phyloP scores from a whole-genome alignment of 805 yeast genomes.

The Metschnikowia lachancei region DNA sequence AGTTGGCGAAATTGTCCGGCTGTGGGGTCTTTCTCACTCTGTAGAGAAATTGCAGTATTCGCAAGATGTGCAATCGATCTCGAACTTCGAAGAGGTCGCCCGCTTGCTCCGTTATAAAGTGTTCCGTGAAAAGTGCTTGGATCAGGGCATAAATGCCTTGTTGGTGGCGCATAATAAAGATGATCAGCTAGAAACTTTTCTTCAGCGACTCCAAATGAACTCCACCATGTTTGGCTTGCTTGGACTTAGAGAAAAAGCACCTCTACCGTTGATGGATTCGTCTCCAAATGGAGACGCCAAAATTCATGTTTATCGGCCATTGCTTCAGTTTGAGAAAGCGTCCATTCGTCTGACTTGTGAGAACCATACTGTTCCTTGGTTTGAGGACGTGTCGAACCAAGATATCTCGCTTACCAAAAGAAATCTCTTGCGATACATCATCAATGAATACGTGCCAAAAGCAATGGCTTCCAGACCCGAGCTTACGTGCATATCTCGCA shows the following conservation, averaged over 20 bases:
- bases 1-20: constrained; percentile 32
- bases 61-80: constrained; percentile 27
- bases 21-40: constrained; percentile 38
- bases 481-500: constrained; percentile 6
- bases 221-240: constrained; percentile 52
- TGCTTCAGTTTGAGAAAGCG: constrained; percentile 45
- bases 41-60: constrained; percentile 27
- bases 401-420: constrained; percentile 55
- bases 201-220: constrained; percentile 48
- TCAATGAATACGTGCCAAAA: constrained; percentile 27
- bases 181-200: constrained; percentile 71
- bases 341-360: constrained; percentile 48
- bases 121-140: constrained; percentile 41
- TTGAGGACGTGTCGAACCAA: constrained; percentile 65
- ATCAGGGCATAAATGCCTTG: constrained; percentile 34
- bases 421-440: constrained; percentile 48
- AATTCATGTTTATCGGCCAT: constrained; percentile 47
- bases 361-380: constrained; percentile 49
- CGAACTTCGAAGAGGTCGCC: constrained; percentile 59
- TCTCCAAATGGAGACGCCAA: constrained; percentile 21
- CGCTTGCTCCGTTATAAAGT: constrained; percentile 50
- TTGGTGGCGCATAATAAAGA: constrained; percentile 66
- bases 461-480: constrained; percentile 8
- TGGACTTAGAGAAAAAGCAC: constrained; percentile 44
- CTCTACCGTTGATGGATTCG: constrained; percentile 27